A percentile compares a stretch with the other conserved stretches of the same genome.
Evolutionary conservation across 1,284 basidiomycete genomes (phyloP).

Genomic region (Cerioporus squamosus): DNA sequence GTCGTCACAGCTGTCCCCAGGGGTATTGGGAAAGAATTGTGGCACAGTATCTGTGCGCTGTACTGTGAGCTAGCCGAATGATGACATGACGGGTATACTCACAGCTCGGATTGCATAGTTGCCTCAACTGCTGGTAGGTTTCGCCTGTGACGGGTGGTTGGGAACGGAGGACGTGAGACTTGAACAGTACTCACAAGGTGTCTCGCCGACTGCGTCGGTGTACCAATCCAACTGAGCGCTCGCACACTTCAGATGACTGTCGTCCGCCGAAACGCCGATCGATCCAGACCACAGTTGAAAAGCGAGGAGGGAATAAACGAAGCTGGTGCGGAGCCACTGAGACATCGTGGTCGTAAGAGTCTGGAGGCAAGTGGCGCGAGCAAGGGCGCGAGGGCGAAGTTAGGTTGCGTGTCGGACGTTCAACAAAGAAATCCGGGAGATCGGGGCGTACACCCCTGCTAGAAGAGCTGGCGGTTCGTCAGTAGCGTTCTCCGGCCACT

Average conservation of each 20-base stretch:
- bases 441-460: too few relatives aligned
- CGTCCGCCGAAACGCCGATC: neutral
- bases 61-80: neutral
- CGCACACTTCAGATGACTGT: slow-evolving; percentile 5
- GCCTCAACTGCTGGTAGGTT: slow-evolving; percentile 23
- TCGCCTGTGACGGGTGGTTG: too few relatives aligned
- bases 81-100: slow-evolving; percentile 4
- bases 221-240: slow-evolving; percentile 19
- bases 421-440: too few relatives aligned
- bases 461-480: too few relatives aligned
- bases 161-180: neutral
- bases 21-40: neutral
- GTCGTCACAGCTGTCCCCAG: neutral
- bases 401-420: too few relatives aligned
- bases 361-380: too few relatives aligned
- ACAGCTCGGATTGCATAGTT: slow-evolving; percentile 26
- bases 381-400: too few relatives aligned
- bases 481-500: too few relatives aligned
- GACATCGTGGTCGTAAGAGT: too few relatives aligned
- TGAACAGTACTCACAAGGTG: slow-evolving; percentile 13
- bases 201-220: slow-evolving; percentile 15
- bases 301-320: neutral
- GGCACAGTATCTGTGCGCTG: neutral
- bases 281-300: too few relatives aligned
- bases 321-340: too few relatives aligned